Conservation (phyloP, 495 filamentous ascomycete genomes). For the Penicillium tannophilum region DNA sequence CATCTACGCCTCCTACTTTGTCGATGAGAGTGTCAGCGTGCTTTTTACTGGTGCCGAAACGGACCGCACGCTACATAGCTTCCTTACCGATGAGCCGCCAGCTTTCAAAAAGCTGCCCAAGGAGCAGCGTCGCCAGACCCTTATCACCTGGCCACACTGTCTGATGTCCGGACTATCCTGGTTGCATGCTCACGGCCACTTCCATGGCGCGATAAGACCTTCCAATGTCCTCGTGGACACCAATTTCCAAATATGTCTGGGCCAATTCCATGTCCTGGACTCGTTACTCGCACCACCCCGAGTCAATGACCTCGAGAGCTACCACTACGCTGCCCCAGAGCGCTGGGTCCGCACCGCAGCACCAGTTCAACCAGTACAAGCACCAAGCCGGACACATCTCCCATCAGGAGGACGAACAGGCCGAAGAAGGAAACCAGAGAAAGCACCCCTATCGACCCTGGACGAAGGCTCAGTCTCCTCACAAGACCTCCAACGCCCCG, state of each 20-base stretch:
- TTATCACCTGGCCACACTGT: slow-evolving; percentile 89
- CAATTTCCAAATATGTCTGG: slow-evolving; percentile 70
- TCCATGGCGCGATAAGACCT: slow-evolving; percentile 81
- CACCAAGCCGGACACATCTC: slow-evolving; percentile 24
- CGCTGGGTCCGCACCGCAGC: slow-evolving; percentile 55
- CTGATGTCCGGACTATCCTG: slow-evolving; percentile 75
- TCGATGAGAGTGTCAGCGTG: slow-evolving; percentile 70
- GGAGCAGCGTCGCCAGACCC: slow-evolving; percentile 62
- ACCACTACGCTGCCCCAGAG: slow-evolving; percentile 88
- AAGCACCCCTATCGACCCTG: slow-evolving; percentile 24
- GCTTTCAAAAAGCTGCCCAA: slow-evolving; percentile 73
- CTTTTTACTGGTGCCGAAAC: slow-evolving; percentile 69
- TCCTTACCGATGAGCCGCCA: slow-evolving; percentile 68
- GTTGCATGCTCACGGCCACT: slow-evolving; percentile 70
- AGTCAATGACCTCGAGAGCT: slow-evolving; percentile 73
- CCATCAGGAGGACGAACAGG: slow-evolving; percentile 53
- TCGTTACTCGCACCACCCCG: slow-evolving; percentile 53
- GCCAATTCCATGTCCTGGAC: slow-evolving; percentile 69
- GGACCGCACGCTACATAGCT: slow-evolving; percentile 76
- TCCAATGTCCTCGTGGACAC: slow-evolving; percentile 77
- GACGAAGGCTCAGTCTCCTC: slow-evolving; percentile 28
- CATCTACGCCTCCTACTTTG: slow-evolving; percentile 77
- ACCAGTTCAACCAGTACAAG: slow-evolving; percentile 9
- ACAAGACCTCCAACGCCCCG: slow-evolving; percentile 28
- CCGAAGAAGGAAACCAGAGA: slow-evolving; percentile 31